These are phyloP conservation scores for Vairimorpha ceranae DNA, from an alignment of 371 early-diverging fungal genomes.

Conservation along the genomic window DNA sequence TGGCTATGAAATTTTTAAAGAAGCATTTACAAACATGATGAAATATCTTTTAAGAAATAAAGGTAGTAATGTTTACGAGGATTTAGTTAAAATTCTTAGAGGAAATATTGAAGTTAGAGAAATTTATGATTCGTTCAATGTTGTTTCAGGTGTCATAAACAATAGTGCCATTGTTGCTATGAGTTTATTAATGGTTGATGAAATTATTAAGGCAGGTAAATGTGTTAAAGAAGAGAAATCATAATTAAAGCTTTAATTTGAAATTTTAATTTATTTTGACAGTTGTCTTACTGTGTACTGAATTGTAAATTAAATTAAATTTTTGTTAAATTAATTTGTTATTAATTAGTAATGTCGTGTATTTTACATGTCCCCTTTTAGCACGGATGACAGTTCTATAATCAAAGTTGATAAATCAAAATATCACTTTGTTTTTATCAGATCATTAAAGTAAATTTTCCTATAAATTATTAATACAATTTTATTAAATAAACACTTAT, in stretches of 20 bases:
- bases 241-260: too few species aligned
- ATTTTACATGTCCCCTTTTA: too few species aligned
- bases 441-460: too few species aligned
- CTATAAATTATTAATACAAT: too few species aligned
- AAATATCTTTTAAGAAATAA: slow-evolving; percentile 52
- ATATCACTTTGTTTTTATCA: too few species aligned
- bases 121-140: slow-evolving; percentile 92
- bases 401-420: too few species aligned
- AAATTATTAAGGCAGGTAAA: slow-evolving; percentile 84
- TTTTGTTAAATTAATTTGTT: too few species aligned
- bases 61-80: slow-evolving; percentile 42
- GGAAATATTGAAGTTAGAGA: slow-evolving; percentile 67
- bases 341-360: too few species aligned
- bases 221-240: slow-evolving; percentile 53
- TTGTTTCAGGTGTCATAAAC: slow-evolving; percentile 77
- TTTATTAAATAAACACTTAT: too few species aligned
- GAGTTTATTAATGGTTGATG: slow-evolving; percentile 94
- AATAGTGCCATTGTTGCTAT: slow-evolving; percentile 73
- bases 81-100: slow-evolving; percentile 34
- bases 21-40: slow-evolving; percentile 29
- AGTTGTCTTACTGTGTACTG: neutral
- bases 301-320: too few species aligned
- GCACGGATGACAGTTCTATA: too few species aligned
- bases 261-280: neutral
- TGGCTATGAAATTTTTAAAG: slow-evolving; percentile 50